Evolutionary conservation across 2,329 filamentous ascomycete genomes (phyloP).

Genomic region (Aspergillaceae sp.): DNA sequence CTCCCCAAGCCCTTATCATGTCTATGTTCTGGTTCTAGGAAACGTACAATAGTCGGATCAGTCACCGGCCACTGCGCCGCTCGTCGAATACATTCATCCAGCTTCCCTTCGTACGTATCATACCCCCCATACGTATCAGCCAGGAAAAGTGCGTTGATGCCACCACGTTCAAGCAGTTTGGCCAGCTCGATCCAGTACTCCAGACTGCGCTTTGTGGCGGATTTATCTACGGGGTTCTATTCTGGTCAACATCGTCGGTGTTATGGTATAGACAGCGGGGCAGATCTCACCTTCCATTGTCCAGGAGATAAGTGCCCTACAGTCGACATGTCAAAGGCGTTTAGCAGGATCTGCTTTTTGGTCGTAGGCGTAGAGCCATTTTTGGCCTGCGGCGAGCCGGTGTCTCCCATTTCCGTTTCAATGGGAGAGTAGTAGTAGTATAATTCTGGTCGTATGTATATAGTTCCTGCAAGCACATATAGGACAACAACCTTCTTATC

Average conservation of each 20-base stretch:
- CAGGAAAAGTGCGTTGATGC: constrained; percentile 57
- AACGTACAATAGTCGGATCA: constrained; percentile 53
- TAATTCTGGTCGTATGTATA: background rate
- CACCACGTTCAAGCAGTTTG: constrained; percentile 52
- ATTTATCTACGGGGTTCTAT: constrained; percentile 53
- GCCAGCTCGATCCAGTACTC: constrained; percentile 58
- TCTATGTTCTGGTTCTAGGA: background rate
- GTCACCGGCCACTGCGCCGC: constrained; percentile 59
- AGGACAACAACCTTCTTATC: background rate
- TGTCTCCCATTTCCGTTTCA: constrained; percentile 11
- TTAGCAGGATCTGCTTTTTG: constrained; percentile 52
- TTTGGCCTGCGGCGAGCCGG: background rate
- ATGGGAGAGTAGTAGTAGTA: too few species aligned
- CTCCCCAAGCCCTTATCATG: background rate
- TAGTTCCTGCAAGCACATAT: background rate
- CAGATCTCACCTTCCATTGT: constrained; percentile 52
- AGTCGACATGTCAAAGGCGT: constrained; percentile 59
- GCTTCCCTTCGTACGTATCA: constrained; percentile 52
- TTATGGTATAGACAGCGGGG: background rate
- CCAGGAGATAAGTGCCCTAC: constrained; percentile 57
- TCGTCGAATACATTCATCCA: constrained; percentile 53
- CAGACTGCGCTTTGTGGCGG: constrained; percentile 51
- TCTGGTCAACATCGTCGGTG: constrained; percentile 3
- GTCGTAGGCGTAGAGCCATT: background rate
- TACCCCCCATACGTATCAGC: constrained; percentile 59